Conservation (phyloP, 2,329 filamentous ascomycete genomes). For the Fusarium tanahbumbuense region DNA sequence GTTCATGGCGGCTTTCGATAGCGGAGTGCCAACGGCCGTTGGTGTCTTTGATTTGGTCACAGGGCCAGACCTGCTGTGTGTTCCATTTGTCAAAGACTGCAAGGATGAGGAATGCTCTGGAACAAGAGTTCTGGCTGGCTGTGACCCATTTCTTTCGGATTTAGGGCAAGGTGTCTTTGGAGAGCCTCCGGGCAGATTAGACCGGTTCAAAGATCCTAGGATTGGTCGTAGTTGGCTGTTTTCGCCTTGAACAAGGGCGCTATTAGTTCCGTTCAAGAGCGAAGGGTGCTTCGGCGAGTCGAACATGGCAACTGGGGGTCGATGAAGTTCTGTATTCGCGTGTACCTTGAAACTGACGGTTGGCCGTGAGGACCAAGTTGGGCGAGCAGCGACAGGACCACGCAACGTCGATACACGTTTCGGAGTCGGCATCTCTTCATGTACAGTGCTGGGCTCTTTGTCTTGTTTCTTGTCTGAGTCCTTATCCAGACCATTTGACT, state of each 20-base stretch:
- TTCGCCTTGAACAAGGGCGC: constrained; percentile 40
- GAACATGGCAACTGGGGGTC: constrained; percentile 39
- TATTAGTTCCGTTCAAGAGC: constrained; percentile 24
- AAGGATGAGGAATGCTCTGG: not conserved
- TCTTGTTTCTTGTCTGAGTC: not conserved
- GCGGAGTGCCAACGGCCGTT: constrained; percentile 21
- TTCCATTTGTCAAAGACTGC: not conserved
- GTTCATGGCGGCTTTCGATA: constrained; percentile 30
- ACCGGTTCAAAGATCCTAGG: constrained; percentile 27
- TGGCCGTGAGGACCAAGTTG: constrained; percentile 36
- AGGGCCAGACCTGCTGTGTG: not conserved
- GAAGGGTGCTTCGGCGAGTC: constrained; percentile 23
- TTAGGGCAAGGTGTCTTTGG: constrained; percentile 28
- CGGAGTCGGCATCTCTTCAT: constrained; percentile 9
- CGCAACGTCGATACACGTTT: constrained; percentile 22
- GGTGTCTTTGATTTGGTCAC: constrained; percentile 16
- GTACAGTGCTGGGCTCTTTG: not conserved
- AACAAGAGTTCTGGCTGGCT: not conserved
- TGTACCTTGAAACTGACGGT: constrained; percentile 42
- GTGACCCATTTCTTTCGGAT: constrained; percentile 11
- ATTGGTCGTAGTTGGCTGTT: constrained; percentile 40
- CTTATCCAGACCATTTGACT: not conserved
- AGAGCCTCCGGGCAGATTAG: constrained; percentile 14
- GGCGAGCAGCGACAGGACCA: constrained; percentile 32
- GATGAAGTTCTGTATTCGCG: constrained; percentile 40